Evolutionary conservation across 176 grass and related monocot genomes (phyloP).

Genomic region (Aechmea fasciata): DNA sequence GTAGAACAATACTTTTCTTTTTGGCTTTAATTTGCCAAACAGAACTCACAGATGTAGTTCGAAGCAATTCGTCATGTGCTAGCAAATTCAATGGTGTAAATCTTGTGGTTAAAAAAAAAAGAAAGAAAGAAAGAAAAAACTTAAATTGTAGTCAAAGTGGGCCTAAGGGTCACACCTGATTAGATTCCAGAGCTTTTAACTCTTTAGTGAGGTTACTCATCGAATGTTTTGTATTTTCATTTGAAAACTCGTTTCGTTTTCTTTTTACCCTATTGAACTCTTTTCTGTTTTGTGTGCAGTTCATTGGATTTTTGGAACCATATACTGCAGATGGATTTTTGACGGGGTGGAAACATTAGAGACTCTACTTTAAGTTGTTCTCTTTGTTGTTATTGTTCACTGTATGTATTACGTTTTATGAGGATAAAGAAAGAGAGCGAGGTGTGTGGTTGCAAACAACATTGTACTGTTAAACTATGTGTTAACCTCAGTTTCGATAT

Average conservation of each 20-base stretch:
- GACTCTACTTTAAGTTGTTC: background rate
- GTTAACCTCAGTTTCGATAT: no score
- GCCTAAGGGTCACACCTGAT: background rate
- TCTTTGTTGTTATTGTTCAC: background rate
- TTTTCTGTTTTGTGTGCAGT: slow-evolving; percentile 31
- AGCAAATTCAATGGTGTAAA: background rate
- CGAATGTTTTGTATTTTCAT: background rate
- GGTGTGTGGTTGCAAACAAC: background rate
- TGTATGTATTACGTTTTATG: background rate
- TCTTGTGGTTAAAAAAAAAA: background rate
- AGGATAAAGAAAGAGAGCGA: background rate
- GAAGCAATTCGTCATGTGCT: background rate
- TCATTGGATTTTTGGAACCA: slow-evolving; percentile 93
- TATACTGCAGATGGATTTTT: slow-evolving; percentile 55
- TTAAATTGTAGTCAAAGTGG: background rate
- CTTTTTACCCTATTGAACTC: background rate
- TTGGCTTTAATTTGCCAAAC: background rate
- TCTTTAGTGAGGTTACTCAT: background rate
- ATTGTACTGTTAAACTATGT: no score
- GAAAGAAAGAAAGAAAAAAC: background rate
- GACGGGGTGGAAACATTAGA: slow-evolving; percentile 62
- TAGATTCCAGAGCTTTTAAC: background rate
- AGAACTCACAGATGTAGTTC: background rate
- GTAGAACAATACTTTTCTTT: background rate
- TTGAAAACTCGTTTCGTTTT: background rate